Conservation (phyloP, 202 grass and related monocot species). For the Schoenoplectus tabernaemontani region DNA sequence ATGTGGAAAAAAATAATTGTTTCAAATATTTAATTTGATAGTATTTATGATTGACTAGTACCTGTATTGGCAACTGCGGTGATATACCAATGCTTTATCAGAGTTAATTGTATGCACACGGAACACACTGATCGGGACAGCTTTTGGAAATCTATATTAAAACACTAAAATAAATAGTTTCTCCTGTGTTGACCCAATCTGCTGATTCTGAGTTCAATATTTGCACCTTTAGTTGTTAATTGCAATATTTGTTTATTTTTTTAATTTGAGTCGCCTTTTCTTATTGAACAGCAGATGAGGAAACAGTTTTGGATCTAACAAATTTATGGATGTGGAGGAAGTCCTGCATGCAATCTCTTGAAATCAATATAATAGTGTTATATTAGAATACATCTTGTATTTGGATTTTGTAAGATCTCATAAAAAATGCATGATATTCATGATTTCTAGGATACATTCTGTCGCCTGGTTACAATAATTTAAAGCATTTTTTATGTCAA, state of each 20-base stretch:
- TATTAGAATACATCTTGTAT: background rate
- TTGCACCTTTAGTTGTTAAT: background rate
- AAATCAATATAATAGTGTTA: background rate
- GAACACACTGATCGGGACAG: no score
- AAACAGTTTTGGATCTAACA: constrained; percentile 11
- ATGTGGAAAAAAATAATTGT: no score
- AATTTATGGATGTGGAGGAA: background rate
- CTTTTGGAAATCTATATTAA: no score
- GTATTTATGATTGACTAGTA: no score
- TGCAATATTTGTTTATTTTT: background rate
- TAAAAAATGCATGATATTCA: background rate
- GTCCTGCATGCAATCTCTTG: background rate
- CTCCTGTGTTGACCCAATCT: no score
- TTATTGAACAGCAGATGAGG: background rate
- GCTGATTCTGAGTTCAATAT: no score
- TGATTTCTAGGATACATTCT: background rate
- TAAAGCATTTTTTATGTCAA: background rate
- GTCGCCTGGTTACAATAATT: background rate
- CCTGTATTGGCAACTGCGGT: no score
- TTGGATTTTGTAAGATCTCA: background rate
- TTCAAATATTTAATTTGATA: no score
- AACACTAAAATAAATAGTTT: no score
- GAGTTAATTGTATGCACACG: no score
- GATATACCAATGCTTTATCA: no score
- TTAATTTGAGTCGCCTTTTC: background rate